phyloP scores from a whole-genome alignment of 495 filamentous ascomycete species.

The Neurospora intermedia region DNA sequence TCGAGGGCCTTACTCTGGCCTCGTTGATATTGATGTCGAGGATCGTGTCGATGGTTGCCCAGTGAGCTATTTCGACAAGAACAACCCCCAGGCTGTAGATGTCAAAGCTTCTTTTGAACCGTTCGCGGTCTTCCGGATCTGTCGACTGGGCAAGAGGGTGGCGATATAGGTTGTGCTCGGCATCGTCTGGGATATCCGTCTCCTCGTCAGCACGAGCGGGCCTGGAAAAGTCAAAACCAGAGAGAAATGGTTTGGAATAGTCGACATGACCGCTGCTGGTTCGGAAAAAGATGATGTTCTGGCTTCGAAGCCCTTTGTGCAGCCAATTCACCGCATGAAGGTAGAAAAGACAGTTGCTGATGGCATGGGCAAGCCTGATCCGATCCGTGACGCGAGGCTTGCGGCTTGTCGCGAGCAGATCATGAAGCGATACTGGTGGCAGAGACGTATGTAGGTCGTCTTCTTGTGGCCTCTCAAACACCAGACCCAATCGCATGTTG shows the following conservation, averaged over 20 bases:
- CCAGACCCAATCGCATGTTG: constrained; percentile 25
- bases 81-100: constrained; percentile 47
- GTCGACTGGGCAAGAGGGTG: constrained; percentile 35
- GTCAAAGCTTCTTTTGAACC: constrained; percentile 42
- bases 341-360: constrained; percentile 28
- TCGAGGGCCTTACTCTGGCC: constrained; percentile 14
- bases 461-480: constrained; percentile 26
- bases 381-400: constrained; percentile 25
- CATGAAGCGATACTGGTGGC: constrained; percentile 25
- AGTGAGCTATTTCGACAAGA: constrained; percentile 42
- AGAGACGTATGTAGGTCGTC: constrained; percentile 16
- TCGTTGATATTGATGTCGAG: constrained; percentile 26
- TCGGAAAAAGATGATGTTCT: constrained; percentile 46
- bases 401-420: constrained; percentile 17
- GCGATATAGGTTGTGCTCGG: constrained; percentile 37
- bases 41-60: constrained; percentile 39
- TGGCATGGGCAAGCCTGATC: constrained; percentile 27
- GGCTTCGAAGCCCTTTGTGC: constrained; percentile 47
- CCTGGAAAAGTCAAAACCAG: constrained; percentile 46
- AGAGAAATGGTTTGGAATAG: constrained; percentile 32
- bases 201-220: constrained; percentile 38
- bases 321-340: constrained; percentile 51
- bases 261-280: constrained; percentile 15
- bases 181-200: constrained; percentile 40
- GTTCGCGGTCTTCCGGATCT: constrained; percentile 20